Percentiles rank a stretch among this genome's conserved stretches.
These are phyloP conservation scores for Neopestalotiopsis clavispora DNA, from an alignment of 2,329 filamentous ascomycete species.

Conservation along the genomic window DNA sequence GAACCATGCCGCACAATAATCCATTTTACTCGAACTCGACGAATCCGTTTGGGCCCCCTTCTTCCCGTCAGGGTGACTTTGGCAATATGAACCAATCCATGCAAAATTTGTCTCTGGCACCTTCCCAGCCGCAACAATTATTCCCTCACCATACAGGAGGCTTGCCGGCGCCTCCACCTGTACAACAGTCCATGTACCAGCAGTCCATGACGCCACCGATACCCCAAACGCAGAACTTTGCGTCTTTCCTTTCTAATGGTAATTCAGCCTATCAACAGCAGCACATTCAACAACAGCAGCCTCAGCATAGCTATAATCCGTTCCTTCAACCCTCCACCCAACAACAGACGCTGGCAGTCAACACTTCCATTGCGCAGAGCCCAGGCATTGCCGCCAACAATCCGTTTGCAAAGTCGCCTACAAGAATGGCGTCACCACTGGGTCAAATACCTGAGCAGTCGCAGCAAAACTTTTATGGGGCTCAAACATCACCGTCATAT, in stretches of 20 bases:
- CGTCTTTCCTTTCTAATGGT: conserved; percentile 44
- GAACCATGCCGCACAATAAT: conserved; percentile 62
- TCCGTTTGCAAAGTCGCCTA: conserved; percentile 37
- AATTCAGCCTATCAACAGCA: conserved; percentile 45
- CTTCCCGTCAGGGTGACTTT: conserved; percentile 46
- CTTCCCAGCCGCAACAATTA: conserved; percentile 45
- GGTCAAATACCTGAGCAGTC: conserved; percentile 41
- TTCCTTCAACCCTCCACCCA: conserved; percentile 48
- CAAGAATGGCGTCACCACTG: conserved; percentile 34
- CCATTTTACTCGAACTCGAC: conserved; percentile 69
- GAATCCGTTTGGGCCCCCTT: conserved; percentile 71
- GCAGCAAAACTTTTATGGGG: conserved; percentile 40
- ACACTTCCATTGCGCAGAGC: conserved; percentile 31
- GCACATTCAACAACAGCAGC: conserved; percentile 32
- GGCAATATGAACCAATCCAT: conserved; percentile 68
- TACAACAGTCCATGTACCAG: conserved; percentile 47
- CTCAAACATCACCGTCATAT: conserved; percentile 31
- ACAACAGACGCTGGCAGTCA: conserved; percentile 35
- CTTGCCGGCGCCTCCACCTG: conserved; percentile 46
- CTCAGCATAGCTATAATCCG: conserved; percentile 54
- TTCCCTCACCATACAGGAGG: conserved; percentile 81
- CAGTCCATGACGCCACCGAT: conserved; percentile 49
- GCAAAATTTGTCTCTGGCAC: conserved; percentile 73
- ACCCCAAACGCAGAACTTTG: conserved; percentile 46
- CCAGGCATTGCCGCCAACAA: conserved; percentile 32